Evolutionary conservation across 176 grass and related monocot species (phyloP).

Genomic region (Chrysopogon serrulatus): DNA sequence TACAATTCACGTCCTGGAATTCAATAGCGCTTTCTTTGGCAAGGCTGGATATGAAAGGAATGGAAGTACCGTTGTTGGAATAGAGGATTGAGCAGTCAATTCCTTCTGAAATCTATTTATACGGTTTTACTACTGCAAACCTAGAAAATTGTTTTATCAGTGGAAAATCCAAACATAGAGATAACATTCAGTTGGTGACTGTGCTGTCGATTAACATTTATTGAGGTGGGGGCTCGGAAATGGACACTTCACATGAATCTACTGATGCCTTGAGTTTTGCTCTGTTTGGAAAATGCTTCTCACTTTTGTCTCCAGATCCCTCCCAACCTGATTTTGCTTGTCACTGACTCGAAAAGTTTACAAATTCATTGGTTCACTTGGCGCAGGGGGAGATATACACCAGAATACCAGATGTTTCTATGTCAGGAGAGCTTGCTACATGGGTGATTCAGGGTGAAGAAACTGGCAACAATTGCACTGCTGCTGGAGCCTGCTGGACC

Average conservation of each 20-base stretch:
- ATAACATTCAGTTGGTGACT: not conserved
- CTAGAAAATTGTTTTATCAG: not conserved
- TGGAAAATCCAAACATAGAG: not conserved
- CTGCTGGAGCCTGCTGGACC: slow-evolving; percentile 15
- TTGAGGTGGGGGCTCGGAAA: not conserved
- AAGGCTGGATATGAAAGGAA: no score
- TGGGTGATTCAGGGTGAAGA: slow-evolving; percentile 49
- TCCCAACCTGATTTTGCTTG: not conserved
- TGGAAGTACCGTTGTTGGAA: no score
- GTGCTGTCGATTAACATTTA: not conserved
- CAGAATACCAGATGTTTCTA: not conserved
- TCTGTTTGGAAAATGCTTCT: not conserved
- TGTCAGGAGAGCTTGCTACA: slow-evolving; percentile 1
- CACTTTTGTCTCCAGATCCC: not conserved
- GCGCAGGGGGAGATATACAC: not conserved
- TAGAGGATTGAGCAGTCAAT: no score
- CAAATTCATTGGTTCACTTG: not conserved
- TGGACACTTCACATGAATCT: not conserved
- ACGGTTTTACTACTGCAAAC: not conserved
- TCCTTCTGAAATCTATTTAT: no score
- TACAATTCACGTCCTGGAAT: not conserved
- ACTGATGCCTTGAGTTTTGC: not conserved
- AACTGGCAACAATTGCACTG: slow-evolving; percentile 40
- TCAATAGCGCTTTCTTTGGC: no score
- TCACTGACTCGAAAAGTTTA: not conserved